Conservation (phyloP, 2,329 filamentous ascomycete genomes). For the Fusarium sp. region DNA sequence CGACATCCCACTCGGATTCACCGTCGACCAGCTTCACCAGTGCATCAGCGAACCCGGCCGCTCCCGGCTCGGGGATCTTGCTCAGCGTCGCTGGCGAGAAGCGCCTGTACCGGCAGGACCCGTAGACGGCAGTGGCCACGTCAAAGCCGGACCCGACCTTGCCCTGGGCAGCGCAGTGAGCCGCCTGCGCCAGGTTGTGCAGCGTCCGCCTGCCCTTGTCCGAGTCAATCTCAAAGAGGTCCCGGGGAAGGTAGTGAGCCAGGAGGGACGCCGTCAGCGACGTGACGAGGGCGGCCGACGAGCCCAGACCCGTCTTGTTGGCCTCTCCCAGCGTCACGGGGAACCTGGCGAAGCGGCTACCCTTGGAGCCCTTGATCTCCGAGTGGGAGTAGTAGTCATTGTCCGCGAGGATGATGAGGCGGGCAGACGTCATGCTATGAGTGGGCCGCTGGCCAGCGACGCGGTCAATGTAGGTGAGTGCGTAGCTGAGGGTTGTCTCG, state of each 20-base stretch:
- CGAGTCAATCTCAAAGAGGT: conserved; percentile 64
- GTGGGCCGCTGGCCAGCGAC: conserved; percentile 49
- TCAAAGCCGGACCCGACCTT: conserved; percentile 98
- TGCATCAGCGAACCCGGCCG: conserved; percentile 69
- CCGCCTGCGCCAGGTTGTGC: conserved; percentile 92
- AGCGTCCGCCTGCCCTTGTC: conserved; percentile 66
- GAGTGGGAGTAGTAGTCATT: conserved; percentile 91
- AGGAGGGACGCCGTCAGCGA: conserved; percentile 80
- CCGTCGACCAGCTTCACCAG: conserved; percentile 73
- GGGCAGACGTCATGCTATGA: conserved; percentile 69
- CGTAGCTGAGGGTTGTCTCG: conserved; percentile 88
- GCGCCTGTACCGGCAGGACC: conserved; percentile 88
- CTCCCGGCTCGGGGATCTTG: conserved; percentile 70
- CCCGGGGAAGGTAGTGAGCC: conserved; percentile 71
- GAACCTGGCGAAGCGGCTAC: conserved; percentile 76
- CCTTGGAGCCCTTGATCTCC: conserved; percentile 43
- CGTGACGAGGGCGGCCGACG: conserved; percentile 92
- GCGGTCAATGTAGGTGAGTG: conserved; percentile 77
- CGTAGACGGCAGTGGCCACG: conserved; percentile 90
- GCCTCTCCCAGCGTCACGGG: conserved; percentile 76
- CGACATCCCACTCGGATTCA: conserved; percentile 75
- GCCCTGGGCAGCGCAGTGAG: conserved; percentile 94
- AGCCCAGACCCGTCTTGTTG: conserved; percentile 95
- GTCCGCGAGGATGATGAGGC: conserved; percentile 88
- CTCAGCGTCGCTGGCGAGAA: conserved; percentile 83